Conservation (phyloP, 805 yeast species). For the Hanseniaspora vineae region DNA sequence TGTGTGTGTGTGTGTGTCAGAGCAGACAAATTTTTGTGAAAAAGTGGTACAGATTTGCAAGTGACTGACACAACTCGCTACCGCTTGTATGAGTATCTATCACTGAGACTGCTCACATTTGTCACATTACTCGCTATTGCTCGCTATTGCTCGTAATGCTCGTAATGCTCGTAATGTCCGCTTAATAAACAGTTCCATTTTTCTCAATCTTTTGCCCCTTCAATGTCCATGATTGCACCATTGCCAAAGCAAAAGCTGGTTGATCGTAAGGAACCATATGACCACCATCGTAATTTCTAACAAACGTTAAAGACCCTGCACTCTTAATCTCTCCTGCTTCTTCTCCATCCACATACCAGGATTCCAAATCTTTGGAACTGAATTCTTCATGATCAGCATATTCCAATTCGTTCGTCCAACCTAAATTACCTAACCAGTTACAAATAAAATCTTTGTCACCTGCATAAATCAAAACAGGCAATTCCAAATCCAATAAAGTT, state of each 20-base stretch:
- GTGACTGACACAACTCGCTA: no score
- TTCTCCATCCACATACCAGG: slow-evolving; percentile 36
- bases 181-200: slow-evolving; percentile 4
- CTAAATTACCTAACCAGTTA: slow-evolving; percentile 91
- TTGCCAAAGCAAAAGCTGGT: slow-evolving; percentile 62
- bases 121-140: no score
- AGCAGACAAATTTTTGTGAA: no score
- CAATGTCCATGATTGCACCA: slow-evolving; percentile 74
- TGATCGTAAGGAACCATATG: slow-evolving; percentile 94
- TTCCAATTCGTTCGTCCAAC: slow-evolving; percentile 67
- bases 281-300: slow-evolving; percentile 81
- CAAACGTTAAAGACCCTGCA: slow-evolving; percentile 59
- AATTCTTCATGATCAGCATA: slow-evolving; percentile 50
- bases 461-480: slow-evolving; percentile 83
- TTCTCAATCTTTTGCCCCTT: slow-evolving; percentile 2
- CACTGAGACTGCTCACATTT: no score
- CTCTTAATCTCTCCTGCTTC: slow-evolving; percentile 59
- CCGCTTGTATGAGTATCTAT: no score
- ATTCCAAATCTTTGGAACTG: slow-evolving; percentile 29
- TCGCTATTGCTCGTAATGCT: no score
- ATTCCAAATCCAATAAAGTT: slow-evolving; percentile 51
- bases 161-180: no score
- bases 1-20: no score
- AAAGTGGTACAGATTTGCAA: no score
- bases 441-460: slow-evolving; percentile 96